Base-by-base conservation (phyloP, 148 eudicot species). In the Cornus kousa region DNA sequence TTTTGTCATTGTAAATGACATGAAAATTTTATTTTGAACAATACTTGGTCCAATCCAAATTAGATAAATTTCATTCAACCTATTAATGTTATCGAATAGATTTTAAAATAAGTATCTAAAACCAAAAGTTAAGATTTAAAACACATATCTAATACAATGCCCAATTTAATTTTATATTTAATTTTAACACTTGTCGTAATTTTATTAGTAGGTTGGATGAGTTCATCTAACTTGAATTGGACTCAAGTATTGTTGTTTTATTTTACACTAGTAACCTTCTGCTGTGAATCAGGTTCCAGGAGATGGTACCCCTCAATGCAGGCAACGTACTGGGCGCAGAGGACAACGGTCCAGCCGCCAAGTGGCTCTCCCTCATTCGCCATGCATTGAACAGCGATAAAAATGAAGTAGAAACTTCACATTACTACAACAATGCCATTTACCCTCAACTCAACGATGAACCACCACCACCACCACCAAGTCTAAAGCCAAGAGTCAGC, bases 271-370 rank as follows among this genome's bases (percentile, higher is more conserved):
- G 70, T n/a, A 43, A 39, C 77, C 70, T 59, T n/a, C 33, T 31
- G 22, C 13, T 39, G 59, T 72, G 68, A n/a, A 83, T 33, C 86
- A 89, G 95, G 81, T 89, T 91, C 48, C 95, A 91, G 83, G 95
- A 91, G 74, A 87, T 91, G 68, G 95, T 91, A 67, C 95, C 95
- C 64, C 80, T 91, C 11, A 89, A 89, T 67, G 91, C 95, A 43
- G 93, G 95, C 55, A 91, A 91, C 69, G 85, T 91, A 28, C 77
- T 91, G 0, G 92, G 95, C 19, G 82, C 93, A 22, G 95, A 91
- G 79, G 91, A 91, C 83, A 86, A 73, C 11, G 83, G 84, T 11
- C 91, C 95, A 50, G 93, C 90, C 17, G 80, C 85, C 83, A 88
- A 80, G 76, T 91, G 95, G 95, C 87, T 89, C 11, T 77, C 85